Evolutionary conservation across 495 filamentous ascomycete species (phyloP), one percentile per base, ranked within the genome.

Genomic region (Chlorociboria aeruginascens): DNA sequence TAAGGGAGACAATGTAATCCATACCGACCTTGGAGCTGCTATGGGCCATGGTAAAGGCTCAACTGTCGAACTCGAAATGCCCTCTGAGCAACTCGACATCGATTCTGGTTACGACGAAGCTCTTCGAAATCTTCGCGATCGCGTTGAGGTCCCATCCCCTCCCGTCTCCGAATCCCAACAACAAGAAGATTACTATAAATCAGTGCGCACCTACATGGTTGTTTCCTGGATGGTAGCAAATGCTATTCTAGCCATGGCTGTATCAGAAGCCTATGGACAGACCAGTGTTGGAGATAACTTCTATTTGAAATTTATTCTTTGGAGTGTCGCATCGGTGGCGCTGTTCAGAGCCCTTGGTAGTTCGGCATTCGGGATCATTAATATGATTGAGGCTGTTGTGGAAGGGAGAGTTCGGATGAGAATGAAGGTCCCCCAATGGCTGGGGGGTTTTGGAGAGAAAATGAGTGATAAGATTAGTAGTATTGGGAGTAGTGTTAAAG

Each of bases 161-260:
- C 61, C 66, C 0, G 48, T 79, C 16, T 77, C 75, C 34, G 93
- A 96, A 46, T 70, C 78, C 9, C 90, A 96, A 69, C 65, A 83
- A 63, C 90, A 97, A 63, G 89, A 97, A 63, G 93, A 99, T 66
- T 99, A 99, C 71, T 99, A 99, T 71, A 84, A 88, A 55, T 87
- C 86, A 39, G 93, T 99, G 38, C 81, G 93, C 34, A 97, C 93
- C 10, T 99, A 99, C 76, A 94, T 99, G 79, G 93, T 99, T 0
- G 81, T 90, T n/a, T 72, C 79, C 31, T 99, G 93, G 93, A 86
- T 99, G 81, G 67, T 92, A 6, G 77, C 81, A 40, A 99, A 99
- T 61, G 84, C 86, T 10, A 74, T 95, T 51, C 76, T 99, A 8
- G 89, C 85, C 50, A 97, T 99, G 93, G 78, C 81, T 7, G 84